Evolutionary conservation across 2,329 filamentous ascomycete genomes (phyloP).

Genomic region (Arthrocladium fulminans): DNA sequence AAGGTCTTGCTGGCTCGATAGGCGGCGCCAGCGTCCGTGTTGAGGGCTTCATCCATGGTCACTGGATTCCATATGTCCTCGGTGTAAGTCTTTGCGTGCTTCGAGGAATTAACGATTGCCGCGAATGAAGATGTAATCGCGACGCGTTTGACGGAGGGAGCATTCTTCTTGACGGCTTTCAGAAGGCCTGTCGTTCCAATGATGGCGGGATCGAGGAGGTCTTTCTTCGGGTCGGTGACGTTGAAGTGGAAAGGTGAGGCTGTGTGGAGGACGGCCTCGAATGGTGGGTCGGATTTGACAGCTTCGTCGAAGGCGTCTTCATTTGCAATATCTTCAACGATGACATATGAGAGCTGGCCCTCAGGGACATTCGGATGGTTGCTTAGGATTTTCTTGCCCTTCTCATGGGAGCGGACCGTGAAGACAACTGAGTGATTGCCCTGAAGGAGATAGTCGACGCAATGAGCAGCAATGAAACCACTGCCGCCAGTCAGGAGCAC

Average conservation of each 20-base stretch:
- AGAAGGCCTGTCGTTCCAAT: slow-evolving; percentile 56
- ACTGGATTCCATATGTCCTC: slow-evolving; percentile 38
- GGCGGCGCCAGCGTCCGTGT: slow-evolving; percentile 26
- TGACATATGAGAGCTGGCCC: slow-evolving; percentile 52
- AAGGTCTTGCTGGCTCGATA: slow-evolving; percentile 52
- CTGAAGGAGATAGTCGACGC: slow-evolving; percentile 51
- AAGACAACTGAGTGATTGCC: slow-evolving; percentile 48
- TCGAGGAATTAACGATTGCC: slow-evolving; percentile 47
- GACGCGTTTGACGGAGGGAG: slow-evolving; percentile 62
- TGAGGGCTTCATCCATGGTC: slow-evolving; percentile 33
- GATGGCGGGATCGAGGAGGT: slow-evolving; percentile 50
- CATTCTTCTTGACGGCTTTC: slow-evolving; percentile 51
- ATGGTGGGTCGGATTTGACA: slow-evolving; percentile 53
- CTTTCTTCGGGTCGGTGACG: slow-evolving; percentile 59
- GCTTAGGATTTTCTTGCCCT: slow-evolving; percentile 52
- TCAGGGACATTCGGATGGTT: slow-evolving; percentile 44
- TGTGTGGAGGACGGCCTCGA: slow-evolving; percentile 66
- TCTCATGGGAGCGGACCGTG: slow-evolving; percentile 53
- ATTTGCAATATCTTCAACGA: slow-evolving; percentile 65
- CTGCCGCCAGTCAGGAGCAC: slow-evolving; percentile 43
- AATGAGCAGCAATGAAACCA: slow-evolving; percentile 58
- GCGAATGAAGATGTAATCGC: slow-evolving; percentile 63
- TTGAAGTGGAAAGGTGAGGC: slow-evolving; percentile 67
- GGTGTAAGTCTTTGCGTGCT: slow-evolving; percentile 29
- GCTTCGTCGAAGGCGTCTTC: slow-evolving; percentile 61